Evolutionary conservation across 1,139 yeast species (phyloP), one percentile per base, ranked within the genome.

Genomic region (Suhomyces terraborum): DNA sequence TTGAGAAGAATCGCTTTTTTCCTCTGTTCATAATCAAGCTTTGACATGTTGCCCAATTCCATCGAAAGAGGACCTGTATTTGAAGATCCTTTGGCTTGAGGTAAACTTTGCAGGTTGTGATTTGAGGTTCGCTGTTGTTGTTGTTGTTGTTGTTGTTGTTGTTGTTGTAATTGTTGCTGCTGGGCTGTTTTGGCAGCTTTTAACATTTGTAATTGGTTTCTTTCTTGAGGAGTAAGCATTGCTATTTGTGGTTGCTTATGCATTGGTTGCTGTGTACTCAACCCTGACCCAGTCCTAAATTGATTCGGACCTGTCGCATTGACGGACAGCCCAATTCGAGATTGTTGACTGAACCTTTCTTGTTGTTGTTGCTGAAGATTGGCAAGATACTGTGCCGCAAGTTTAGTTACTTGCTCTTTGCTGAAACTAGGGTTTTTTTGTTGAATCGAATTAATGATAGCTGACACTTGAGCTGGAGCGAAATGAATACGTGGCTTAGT

Each of bases 311-410:
- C 22, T 10, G 22, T 13, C 4, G 9, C 17, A 13, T 12, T 30
- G 10, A 17, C 13, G 2, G 29, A 25, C 9, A 27, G 39, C 8
- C 12, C 23, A 12, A 32, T 7, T 14, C 42, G 33, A 10, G 36
- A 39, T 23, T 61, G 66, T 45, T 68, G 69, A 52, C 54, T 70
- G 16, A 53, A 53, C 36, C 63, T 53, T 36, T 60, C 60, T 39
- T 68, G 75, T 43, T 73, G 79, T 43, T 77, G 80, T 41, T 73
- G 77, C 50, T 77, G 83, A 21, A 77, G 61, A 46, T 72, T 77
- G 3, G 86, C 85, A 45, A 84, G 65, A 54, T 83, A 84, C 23
- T 82, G 79, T 6, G 86, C 87, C 0, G 91, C 91, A 46, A 82
- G 66, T 51, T 81, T 79, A 0, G 88, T 81, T 2, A 84, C 89